phyloP scores from a whole-genome alignment of 2,329 filamentous ascomycete genomes.

The Botrytis fragariae region DNA sequence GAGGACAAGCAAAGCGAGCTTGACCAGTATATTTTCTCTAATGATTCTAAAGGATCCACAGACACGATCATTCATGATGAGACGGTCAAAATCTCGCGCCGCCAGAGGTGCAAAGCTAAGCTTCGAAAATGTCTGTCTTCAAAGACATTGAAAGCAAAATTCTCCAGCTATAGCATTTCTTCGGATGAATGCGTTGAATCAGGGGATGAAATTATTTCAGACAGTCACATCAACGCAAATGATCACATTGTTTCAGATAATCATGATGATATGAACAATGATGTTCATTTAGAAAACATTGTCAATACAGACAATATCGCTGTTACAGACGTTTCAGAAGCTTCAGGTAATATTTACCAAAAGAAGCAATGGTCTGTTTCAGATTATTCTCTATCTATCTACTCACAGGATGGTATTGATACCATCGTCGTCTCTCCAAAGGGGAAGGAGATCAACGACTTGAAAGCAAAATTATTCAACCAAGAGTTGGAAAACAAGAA shows the following conservation, averaged over 20 bases:
- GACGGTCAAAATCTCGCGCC: not conserved
- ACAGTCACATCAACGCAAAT: not conserved
- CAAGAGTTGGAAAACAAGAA: not conserved
- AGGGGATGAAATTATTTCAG: not conserved
- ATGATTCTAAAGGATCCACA: not conserved
- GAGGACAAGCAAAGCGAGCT: not conserved
- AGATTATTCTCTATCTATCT: not conserved
- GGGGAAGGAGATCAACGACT: not conserved
- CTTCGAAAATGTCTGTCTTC: not conserved
- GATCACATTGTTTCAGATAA: not conserved
- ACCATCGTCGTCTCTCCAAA: not conserved
- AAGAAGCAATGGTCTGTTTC: not conserved
- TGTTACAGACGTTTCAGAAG: not conserved
- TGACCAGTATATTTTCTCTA: not conserved
- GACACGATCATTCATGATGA: not conserved
- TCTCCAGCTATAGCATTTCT: not conserved
- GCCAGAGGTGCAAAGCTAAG: not conserved
- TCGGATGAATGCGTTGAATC: not conserved
- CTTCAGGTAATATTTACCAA: not conserved
- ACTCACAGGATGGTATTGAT: not conserved
- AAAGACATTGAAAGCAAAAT: slow-evolving; percentile 5
- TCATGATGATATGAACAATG: not conserved
- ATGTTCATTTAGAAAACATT: not conserved
- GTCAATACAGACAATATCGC: not conserved
- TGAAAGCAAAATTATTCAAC: not conserved